Conservation (phyloP, 495 filamentous ascomycete genomes). For the Xylaria sp. region DNA sequence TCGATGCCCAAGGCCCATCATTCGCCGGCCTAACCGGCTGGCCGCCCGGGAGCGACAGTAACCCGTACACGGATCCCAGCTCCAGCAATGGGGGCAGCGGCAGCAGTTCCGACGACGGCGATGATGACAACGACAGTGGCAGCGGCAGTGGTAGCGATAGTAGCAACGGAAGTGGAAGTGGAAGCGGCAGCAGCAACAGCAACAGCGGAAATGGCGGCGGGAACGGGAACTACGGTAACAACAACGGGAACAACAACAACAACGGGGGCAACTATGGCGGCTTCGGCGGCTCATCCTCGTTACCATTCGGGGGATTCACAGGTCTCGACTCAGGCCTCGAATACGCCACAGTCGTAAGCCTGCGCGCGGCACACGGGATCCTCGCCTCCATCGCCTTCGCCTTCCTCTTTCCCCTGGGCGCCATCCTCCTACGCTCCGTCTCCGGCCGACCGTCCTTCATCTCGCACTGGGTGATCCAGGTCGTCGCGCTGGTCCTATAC, state of each 20-base stretch:
- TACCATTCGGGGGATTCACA: constrained; percentile 24
- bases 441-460: constrained; percentile 42
- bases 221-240: neutral
- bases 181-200: neutral
- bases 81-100: constrained; percentile 6
- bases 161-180: neutral
- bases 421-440: constrained; percentile 60
- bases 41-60: neutral
- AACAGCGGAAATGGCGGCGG: neutral
- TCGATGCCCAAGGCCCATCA: neutral
- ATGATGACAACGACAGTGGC: neutral
- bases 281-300: constrained; percentile 4
- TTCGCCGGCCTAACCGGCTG: neutral
- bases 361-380: constrained; percentile 50
- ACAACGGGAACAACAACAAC: neutral
- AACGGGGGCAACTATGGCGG: neutral
- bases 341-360: neutral
- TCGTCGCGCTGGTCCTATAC: constrained; percentile 56
- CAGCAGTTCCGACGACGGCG: too few species aligned
- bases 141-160: neutral
- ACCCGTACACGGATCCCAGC: constrained; percentile 17
- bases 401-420: constrained; percentile 61
- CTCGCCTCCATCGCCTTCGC: constrained; percentile 54
- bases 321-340: constrained; percentile 37
- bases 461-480: constrained; percentile 63